Percentiles rank a stretch among this genome's conserved stretches.
These are phyloP conservation scores for Diplodia scrobiculata DNA, from an alignment of 2,329 filamentous ascomycete genomes.

Conservation along the genomic window DNA sequence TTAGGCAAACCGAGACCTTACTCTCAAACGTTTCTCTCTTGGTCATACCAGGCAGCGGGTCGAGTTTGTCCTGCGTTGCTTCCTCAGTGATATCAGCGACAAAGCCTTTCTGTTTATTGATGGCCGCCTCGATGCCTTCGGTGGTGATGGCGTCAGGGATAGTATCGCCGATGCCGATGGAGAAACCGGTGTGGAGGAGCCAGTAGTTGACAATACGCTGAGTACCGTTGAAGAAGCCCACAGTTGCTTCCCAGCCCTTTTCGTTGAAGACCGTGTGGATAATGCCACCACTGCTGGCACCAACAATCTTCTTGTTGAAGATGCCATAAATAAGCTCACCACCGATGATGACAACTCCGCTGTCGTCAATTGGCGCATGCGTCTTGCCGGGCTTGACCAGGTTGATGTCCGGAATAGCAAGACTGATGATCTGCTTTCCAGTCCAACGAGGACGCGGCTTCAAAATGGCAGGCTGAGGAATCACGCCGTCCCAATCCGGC, in stretches of 20 bases:
- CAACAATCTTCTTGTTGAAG: constrained; percentile 90
- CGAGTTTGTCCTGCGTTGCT: constrained; percentile 83
- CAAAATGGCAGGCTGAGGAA: constrained; percentile 89
- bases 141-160: constrained; percentile 88
- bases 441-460: constrained; percentile 95
- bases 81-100: constrained; percentile 73
- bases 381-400: constrained; percentile 42
- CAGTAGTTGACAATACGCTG: constrained; percentile 97
- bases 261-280: constrained; percentile 97
- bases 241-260: constrained; percentile 78
- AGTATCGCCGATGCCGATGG: constrained; percentile 97
- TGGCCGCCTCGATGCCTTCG: constrained; percentile 77
- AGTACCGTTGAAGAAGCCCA: constrained; percentile 93
- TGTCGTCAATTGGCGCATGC: constrained; percentile 66
- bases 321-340: constrained; percentile 90
- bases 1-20: constrained; percentile 90
- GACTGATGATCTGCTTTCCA: constrained; percentile 94
- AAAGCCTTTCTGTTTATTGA: constrained; percentile 77
- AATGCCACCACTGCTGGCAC: constrained; percentile 85
- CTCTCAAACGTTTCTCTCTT: constrained; percentile 97
- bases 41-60: constrained; percentile 97
- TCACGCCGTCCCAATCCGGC: constrained; percentile 92
- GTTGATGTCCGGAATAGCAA: constrained; percentile 87
- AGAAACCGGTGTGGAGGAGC: constrained; percentile 94
- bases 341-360: constrained; percentile 78